These are phyloP conservation scores for Didymella pinodella DNA, from an alignment of 2,329 filamentous ascomycete species.

Conservation along the genomic window DNA sequence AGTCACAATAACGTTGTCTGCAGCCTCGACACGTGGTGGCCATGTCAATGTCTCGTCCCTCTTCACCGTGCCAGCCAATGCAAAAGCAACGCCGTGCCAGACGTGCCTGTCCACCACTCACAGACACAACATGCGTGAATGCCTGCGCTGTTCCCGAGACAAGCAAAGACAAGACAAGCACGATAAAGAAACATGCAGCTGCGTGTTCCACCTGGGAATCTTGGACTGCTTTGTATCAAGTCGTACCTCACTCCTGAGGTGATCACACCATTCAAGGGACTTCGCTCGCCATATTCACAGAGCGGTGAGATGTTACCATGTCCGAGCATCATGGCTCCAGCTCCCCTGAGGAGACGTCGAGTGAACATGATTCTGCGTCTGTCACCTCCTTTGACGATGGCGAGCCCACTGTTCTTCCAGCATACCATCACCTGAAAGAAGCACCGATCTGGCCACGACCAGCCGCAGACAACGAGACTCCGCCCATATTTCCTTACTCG, in stretches of 20 bases:
- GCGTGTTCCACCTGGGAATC: not conserved
- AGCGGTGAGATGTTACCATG: conserved; percentile 31
- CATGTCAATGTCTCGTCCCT: conserved; percentile 8
- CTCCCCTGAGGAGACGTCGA: conserved; percentile 23
- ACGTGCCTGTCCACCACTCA: conserved; percentile 1
- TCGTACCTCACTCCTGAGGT: not conserved
- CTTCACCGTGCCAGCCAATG: conserved; percentile 14
- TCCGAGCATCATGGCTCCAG: conserved; percentile 28
- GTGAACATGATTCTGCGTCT: conserved; percentile 28
- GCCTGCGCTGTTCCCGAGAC: conserved; percentile 10
- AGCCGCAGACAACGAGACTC: not conserved
- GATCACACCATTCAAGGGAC: conserved; percentile 23
- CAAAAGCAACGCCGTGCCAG: conserved; percentile 13
- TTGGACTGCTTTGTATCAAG: not conserved
- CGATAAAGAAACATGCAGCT: conserved; percentile 18
- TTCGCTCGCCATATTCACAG: conserved; percentile 32
- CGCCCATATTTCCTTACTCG: conserved; percentile 33
- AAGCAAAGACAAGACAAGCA: conserved; percentile 11
- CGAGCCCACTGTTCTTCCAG: not conserved
- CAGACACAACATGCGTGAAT: conserved; percentile 7
- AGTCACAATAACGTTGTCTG: conserved; percentile 8
- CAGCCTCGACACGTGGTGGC: conserved; percentile 26
- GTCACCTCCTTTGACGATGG: conserved; percentile 24
- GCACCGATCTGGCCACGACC: conserved; percentile 1
- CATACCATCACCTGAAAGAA: conserved; percentile 13